phyloP scores from a whole-genome alignment of 495 filamentous ascomycete species.

The Delitschia confertaspora region DNA sequence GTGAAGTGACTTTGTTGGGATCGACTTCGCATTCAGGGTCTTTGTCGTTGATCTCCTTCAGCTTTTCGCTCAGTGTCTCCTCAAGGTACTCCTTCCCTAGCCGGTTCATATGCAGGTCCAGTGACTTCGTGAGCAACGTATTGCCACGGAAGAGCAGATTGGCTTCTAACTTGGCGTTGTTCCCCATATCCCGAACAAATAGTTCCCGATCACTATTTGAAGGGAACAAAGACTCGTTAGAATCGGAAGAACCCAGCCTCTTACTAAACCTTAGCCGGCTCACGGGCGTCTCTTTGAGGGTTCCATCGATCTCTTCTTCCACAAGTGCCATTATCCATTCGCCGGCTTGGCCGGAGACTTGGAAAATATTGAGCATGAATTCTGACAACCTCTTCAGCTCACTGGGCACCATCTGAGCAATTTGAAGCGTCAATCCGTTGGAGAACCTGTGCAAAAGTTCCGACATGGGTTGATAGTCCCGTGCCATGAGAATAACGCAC shows the following conservation, averaged over 20 bases:
- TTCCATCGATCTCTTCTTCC: conserved; percentile 93
- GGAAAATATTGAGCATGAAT: conserved; percentile 85
- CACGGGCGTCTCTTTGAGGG: conserved; percentile 64
- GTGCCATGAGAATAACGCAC: conserved; percentile 74
- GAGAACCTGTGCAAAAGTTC: conserved; percentile 78
- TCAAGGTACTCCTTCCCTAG: conserved; percentile 89
- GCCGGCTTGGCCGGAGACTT: conserved; percentile 78
- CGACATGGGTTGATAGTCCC: conserved; percentile 75
- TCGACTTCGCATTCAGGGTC: conserved; percentile 95
- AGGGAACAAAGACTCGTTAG: conserved; percentile 46
- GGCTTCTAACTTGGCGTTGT: conserved; percentile 59
- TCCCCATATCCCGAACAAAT: conserved; percentile 55
- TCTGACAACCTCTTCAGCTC: conserved; percentile 75
- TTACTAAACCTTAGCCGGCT: conserved; percentile 65
- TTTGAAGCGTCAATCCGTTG: conserved; percentile 73
- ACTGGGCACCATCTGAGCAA: conserved; percentile 67
- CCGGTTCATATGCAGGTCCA: conserved; percentile 92
- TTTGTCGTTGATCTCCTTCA: conserved; percentile 75
- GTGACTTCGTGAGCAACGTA: conserved; percentile 82
- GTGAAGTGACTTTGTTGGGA: conserved; percentile 60
- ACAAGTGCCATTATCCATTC: conserved; percentile 91
- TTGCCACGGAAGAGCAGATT: conserved; percentile 96
- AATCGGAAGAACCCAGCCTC: conserved; percentile 72
- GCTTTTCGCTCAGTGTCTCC: conserved; percentile 74
- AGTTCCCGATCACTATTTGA: conserved; percentile 48